Percentiles rank a stretch among this genome's conserved stretches.
Evolutionary conservation across 1,284 basidiomycete species (phyloP).

Genomic region (Ceratobasidium sp.): DNA sequence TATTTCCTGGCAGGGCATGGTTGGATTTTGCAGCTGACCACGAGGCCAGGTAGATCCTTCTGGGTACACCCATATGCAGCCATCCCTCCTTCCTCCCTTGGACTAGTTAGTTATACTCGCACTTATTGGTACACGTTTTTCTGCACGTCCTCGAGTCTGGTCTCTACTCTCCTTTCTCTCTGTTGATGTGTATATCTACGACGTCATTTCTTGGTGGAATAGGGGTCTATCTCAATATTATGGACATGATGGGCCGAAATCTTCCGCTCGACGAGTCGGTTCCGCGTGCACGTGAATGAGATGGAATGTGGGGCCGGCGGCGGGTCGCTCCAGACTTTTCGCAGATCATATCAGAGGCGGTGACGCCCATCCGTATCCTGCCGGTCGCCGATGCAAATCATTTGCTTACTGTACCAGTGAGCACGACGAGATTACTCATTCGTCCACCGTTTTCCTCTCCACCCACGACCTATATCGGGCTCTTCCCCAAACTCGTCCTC

Average conservation of each 20-base stretch:
- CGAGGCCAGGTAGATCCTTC: no score
- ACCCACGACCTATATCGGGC: neutral
- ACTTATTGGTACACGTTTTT: neutral
- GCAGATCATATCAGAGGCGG: no score
- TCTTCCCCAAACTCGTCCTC: no score
- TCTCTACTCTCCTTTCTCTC: no score
- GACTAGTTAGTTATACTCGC: neutral
- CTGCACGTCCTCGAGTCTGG: neutral
- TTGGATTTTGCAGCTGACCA: neutral
- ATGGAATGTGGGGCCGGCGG: slow-evolving; percentile 30
- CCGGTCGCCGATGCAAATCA: no score
- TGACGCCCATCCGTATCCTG: no score
- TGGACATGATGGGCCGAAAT: neutral
- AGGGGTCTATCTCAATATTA: no score
- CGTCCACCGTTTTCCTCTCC: neutral
- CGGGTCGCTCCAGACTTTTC: no score
- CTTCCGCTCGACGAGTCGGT: neutral
- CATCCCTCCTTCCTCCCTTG: neutral
- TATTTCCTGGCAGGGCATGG: neutral
- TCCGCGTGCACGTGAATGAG: neutral
- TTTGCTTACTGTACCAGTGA: neutral
- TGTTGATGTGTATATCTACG: no score
- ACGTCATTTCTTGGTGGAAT: no score
- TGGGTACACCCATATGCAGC: no score
- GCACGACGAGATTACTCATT: neutral